Evolutionary conservation across 2,329 filamentous ascomycete genomes (phyloP), one percentile per base, ranked within the genome.

Genomic region (Cladosporium velox): DNA sequence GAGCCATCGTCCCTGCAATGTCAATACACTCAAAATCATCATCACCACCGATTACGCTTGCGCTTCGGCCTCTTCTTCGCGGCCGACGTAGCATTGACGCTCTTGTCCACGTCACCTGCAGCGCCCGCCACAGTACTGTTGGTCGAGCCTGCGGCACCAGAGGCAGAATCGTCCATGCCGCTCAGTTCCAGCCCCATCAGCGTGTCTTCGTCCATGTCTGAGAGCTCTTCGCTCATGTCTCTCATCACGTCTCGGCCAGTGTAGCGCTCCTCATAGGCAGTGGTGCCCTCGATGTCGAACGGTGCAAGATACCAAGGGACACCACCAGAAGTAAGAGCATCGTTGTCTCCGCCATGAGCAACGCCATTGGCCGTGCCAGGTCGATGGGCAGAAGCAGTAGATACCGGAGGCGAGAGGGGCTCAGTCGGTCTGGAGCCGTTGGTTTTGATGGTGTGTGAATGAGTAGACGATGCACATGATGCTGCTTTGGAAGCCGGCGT

Each of bases 151-250:
- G 54, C 26, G n/a, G 55, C 65, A 24, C 51, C 49, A 32, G 61
- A 64, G 49, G 35, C 24, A 24, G 61, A 64, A 15, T 65, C 64
- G 24, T 60, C 64, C 38, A 65, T 15, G 1, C 64, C 64, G 32
- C 58, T 55, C 24, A 55, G 10, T 35, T 60, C 64, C 21, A 78
- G 70, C 59, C 90, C 91, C 72, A 91, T 89, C 66, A 97, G 83
- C 79, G 94, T 92, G 61, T 96, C 93, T 70, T 97, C 93, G 72
- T 96, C 93, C 76, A 97, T 88, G 75, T 97, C 94, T 65, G 91
- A 96, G 26, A 97, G 84, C 64, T 76, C 74, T 77, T 97, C 93
- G 72, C 91, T 96, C 78, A 94, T 88, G 15, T 84, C 86, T 34
- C 87, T 83, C 70, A 87, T 81, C n/a, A 90, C 87, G 65, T 93